phyloP scores from a whole-genome alignment of 2,329 filamentous ascomycete genomes.

The Aspergillus fructus region DNA sequence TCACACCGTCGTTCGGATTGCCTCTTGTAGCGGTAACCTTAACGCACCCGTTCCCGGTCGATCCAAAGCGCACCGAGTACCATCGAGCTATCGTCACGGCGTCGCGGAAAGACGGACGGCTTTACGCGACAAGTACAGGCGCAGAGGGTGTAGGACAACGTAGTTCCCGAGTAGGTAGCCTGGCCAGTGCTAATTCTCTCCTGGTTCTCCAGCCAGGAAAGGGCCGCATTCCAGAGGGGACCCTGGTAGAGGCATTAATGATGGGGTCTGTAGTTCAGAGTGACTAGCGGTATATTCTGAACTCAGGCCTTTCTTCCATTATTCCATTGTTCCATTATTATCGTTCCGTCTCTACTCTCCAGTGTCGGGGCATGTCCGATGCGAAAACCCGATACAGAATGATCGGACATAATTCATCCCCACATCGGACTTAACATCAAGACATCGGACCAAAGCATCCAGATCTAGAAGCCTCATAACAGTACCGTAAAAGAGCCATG shows the following conservation, averaged over 20 bases:
- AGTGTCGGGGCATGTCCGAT: too few relatives aligned
- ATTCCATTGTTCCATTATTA: too few relatives aligned
- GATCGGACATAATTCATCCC: too few relatives aligned
- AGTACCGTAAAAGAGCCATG: too few relatives aligned
- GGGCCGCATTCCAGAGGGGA: constrained; percentile 66
- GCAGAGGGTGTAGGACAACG: constrained; percentile 63
- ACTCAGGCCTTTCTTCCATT: too few relatives aligned
- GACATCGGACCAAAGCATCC: too few relatives aligned
- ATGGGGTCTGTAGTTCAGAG: constrained; percentile 58
- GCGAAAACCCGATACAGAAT: too few relatives aligned
- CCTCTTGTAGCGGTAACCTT: constrained; percentile 70
- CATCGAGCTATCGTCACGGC: constrained; percentile 77
- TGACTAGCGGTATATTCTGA: neutral
- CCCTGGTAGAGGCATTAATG: constrained; percentile 72
- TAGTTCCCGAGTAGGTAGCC: constrained; percentile 84
- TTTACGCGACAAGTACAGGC: constrained; percentile 80
- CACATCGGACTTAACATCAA: too few relatives aligned
- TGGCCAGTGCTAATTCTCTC: constrained; percentile 84
- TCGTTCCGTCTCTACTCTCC: too few relatives aligned
- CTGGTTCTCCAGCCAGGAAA: constrained; percentile 56
- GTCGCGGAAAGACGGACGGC: constrained; percentile 59
- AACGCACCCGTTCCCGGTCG: constrained; percentile 70
- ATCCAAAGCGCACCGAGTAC: constrained; percentile 79
- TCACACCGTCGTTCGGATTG: constrained; percentile 60
- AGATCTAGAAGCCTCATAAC: too few relatives aligned